Conservation (phyloP, 345 rosid genomes). For the Syzygium aromaticum region DNA sequence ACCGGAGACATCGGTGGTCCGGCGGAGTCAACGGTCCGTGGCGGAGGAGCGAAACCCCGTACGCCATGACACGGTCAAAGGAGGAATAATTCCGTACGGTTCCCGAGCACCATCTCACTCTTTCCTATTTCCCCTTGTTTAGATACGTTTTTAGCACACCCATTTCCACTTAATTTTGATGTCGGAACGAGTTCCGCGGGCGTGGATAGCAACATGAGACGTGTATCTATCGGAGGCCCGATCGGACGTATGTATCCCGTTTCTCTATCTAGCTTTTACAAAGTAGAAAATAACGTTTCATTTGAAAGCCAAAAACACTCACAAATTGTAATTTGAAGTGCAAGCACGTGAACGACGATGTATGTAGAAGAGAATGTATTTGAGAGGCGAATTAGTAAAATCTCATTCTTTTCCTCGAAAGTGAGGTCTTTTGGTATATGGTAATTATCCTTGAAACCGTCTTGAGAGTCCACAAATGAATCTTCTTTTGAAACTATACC, state of each 20-base stretch:
- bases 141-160: neutral
- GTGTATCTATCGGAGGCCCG: neutral
- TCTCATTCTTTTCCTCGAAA: too few relatives aligned
- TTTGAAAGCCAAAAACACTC: accelerated
- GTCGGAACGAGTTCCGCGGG: neutral
- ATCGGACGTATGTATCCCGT: accelerated
- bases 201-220: neutral
- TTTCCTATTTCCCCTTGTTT: neutral
- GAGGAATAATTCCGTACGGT: neutral
- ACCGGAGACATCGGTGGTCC: neutral
- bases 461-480: too few relatives aligned
- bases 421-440: neutral
- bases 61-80: neutral
- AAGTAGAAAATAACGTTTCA: too few relatives aligned
- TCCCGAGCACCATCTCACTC: neutral
- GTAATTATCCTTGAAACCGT: too few relatives aligned
- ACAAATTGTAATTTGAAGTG: neutral
- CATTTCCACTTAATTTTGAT: neutral
- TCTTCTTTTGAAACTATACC: too few relatives aligned
- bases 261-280: neutral
- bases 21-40: neutral
- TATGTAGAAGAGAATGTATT: neutral
- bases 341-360: too few relatives aligned
- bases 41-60: neutral
- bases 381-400: too few relatives aligned